Conservation (phyloP, 352 stramenopile genomes). For the Globisporangium cystogenes region DNA sequence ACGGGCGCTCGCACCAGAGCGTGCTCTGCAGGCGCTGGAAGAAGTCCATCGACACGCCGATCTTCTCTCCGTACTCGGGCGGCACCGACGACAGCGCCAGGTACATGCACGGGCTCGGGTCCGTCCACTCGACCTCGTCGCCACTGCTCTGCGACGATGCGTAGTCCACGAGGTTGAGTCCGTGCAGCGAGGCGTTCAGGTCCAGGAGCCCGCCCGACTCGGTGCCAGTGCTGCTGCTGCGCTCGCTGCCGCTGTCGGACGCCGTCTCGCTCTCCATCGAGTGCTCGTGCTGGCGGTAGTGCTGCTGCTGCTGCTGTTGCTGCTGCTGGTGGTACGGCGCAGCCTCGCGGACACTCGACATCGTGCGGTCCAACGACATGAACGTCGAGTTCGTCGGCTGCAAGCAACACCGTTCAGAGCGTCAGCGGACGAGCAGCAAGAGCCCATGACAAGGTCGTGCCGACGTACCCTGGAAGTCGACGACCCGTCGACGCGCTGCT, state of each 20-base stretch:
- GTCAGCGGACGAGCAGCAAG: neutral
- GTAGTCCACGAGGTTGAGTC: conserved; percentile 20
- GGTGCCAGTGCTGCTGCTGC: conserved; percentile 11
- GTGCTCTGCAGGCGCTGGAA: conserved; percentile 61
- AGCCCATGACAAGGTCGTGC: neutral
- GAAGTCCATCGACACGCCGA: conserved; percentile 52
- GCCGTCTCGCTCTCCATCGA: conserved; percentile 5
- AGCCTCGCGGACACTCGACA: neutral
- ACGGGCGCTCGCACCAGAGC: conserved; percentile 25
- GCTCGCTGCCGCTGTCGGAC: conserved; percentile 15
- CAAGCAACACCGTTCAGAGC: neutral
- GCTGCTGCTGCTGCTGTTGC: neutral
- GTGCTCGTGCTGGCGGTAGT: neutral
- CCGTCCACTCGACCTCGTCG: conserved; percentile 13
- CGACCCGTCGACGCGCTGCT: conserved; percentile 45
- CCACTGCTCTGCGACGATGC: conserved; percentile 11
- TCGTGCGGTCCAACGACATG: conserved; percentile 6
- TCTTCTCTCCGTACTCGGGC: conserved; percentile 48
- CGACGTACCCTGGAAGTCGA: conserved; percentile 9
- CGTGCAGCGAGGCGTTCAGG: conserved; percentile 23
- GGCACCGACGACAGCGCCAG: conserved; percentile 27
- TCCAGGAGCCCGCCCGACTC: conserved; percentile 14
- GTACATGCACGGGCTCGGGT: conserved; percentile 23
- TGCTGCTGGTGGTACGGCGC: neutral
- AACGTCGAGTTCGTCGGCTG: conserved; percentile 11